A percentile compares a stretch with the other conserved stretches of the same genome.
Evolutionary conservation across 2,329 filamentous ascomycete species (phyloP).

Genomic region (Alternaria ventricosa): DNA sequence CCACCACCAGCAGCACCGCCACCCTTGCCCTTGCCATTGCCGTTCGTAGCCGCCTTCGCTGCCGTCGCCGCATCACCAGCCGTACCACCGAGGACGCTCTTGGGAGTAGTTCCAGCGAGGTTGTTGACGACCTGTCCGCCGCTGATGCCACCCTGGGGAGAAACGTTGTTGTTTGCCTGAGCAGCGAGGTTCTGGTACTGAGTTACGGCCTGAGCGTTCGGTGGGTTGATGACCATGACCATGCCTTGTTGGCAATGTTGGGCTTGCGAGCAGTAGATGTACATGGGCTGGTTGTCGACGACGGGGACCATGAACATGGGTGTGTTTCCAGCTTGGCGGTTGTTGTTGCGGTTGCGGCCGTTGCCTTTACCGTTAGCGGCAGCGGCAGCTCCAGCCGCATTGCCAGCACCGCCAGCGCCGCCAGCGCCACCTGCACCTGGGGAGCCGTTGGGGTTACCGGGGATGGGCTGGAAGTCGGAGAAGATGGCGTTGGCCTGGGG

Average conservation of each 20-base stretch:
- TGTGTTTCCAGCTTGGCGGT: slow-evolving; percentile 29
- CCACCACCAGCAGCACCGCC: background rate
- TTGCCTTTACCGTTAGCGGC: slow-evolving; percentile 19
- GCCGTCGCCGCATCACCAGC: slow-evolving; percentile 13
- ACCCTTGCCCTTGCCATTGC: background rate
- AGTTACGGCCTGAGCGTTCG: slow-evolving; percentile 30
- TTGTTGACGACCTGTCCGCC: slow-evolving; percentile 30
- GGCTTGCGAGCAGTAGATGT: slow-evolving; percentile 75
- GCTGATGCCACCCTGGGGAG: slow-evolving; percentile 26
- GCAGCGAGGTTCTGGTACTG: slow-evolving; percentile 33
- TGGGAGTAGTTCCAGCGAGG: slow-evolving; percentile 30
- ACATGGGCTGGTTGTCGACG: slow-evolving; percentile 66
- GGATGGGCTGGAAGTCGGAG: slow-evolving; percentile 37
- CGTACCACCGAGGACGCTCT: slow-evolving; percentile 16
- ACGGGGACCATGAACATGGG: slow-evolving; percentile 39
- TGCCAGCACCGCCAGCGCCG: slow-evolving; percentile 16
- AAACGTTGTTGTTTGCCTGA: slow-evolving; percentile 34
- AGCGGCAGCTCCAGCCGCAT: slow-evolving; percentile 6
- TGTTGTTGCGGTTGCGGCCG: slow-evolving; percentile 28
- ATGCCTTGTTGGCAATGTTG: slow-evolving; percentile 75
- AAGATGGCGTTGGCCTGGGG: slow-evolving; percentile 35
- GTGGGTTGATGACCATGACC: slow-evolving; percentile 73
- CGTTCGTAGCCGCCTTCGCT: background rate
- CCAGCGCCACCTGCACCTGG: slow-evolving; percentile 18
- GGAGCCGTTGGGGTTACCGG: slow-evolving; percentile 8